phyloP scores from a whole-genome alignment of 768 basidiomycete species.

The Panus rudis region DNA sequence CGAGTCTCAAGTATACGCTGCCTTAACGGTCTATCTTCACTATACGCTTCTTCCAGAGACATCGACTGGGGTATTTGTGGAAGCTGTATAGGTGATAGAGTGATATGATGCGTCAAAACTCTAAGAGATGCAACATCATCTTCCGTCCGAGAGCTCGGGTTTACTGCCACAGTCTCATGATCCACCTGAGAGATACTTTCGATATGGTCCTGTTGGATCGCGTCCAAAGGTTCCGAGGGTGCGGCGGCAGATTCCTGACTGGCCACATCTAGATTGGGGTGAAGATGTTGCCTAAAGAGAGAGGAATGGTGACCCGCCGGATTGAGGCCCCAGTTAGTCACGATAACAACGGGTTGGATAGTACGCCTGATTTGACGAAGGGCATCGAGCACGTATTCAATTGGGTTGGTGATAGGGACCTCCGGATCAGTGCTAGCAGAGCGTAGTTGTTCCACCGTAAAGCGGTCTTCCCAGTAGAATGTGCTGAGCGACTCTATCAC shows the following conservation, averaged over 20 bases:
- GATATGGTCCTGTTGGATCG: conserved; percentile 2
- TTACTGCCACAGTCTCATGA: too few relatives aligned
- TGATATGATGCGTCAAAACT: conserved; percentile 34
- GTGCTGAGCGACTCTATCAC: conserved; percentile 72
- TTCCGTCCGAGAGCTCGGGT: too few relatives aligned
- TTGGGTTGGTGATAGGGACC: conserved; percentile 21
- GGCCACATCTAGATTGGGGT: conserved; percentile 36
- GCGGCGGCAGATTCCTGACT: too few relatives aligned
- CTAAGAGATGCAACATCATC: too few relatives aligned
- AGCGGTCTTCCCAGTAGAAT: conserved; percentile 75
- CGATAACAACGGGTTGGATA: conserved; percentile 42
- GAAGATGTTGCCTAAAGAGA: conserved; percentile 47
- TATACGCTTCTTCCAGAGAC: conserved; percentile 6
- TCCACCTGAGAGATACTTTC: too few relatives aligned
- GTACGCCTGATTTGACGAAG: conserved; percentile 42
- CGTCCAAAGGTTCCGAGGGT: conserved; percentile 11
- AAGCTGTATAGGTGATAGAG: conserved; percentile 24
- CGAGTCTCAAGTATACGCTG: too few relatives aligned
- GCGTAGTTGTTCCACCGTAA: conserved; percentile 48
- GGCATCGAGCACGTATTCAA: conserved; percentile 41
- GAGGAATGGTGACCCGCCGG: conserved; percentile 19
- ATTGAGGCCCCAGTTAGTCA: conserved; percentile 60
- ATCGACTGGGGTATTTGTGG: conserved; percentile 3
- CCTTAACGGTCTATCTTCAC: conserved; percentile 6
- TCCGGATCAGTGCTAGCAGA: conserved; percentile 12